Evolutionary conservation across 306 rosid species (phyloP), one percentile per base, ranked within the genome.

Genomic region (Vicia faba): DNA sequence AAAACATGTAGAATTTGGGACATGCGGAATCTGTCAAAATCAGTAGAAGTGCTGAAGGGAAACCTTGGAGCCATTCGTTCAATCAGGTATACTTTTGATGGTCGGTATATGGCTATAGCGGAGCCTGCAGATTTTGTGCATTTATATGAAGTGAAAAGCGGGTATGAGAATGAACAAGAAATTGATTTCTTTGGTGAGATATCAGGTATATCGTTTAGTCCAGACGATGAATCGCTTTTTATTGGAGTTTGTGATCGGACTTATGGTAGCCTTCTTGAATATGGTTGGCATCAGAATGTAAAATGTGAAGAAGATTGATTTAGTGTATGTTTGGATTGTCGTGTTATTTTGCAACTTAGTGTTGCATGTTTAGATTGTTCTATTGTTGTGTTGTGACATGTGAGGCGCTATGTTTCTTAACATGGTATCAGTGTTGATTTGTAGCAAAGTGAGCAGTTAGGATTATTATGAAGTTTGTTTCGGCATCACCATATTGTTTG

Each of bases 121-220:
- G 96, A 89, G 82, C 86, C 96, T 25, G 96, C 95, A 13, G 96
- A 87, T 73, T 89, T 89, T 40, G 93, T 89, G 54, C 96, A 89
- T 20, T 85, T 89, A 18, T 89, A 81, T 50, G 91, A 89, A 14
- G 93, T 74, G 57, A 85, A 83, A 36, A 73, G 71, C 36, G 89
- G 93, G 64, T 89, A 79, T 3, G 84, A 87, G 53, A 83, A 73
- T 62, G 96, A 89, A 64, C 96, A 89, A 57, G 93, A 87, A 73
- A 80, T 89, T 2, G 93, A 87, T 65, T 89, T 89, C 70, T 89
- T 89, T 60, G 96, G 96, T 8, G 96, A 89, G 83, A 81, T 85
- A 64, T 85, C 96, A 3, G 93, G 96, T 59, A 68, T 87, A 66
- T 87, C 96, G 16, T 87, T 89, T 84, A 89, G 96, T 83, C 96